These are phyloP conservation scores for Daldinia caldariorum DNA, from an alignment of 495 filamentous ascomycete genomes.

Conservation along the genomic window DNA sequence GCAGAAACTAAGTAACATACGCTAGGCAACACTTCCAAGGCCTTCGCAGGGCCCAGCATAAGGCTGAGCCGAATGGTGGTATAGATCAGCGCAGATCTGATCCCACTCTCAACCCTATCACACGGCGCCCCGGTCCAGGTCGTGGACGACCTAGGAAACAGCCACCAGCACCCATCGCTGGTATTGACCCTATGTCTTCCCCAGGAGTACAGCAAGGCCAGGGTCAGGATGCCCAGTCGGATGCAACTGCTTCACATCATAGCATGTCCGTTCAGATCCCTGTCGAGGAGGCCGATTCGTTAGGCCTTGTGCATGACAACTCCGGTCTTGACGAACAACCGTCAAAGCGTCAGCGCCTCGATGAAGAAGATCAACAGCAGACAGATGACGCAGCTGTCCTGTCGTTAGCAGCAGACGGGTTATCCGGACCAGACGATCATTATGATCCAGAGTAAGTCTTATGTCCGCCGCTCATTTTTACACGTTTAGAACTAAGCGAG, in stretches of 20 bases:
- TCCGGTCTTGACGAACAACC: constrained; percentile 45
- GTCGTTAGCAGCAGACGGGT: constrained; percentile 52
- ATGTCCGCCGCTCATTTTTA: constrained; percentile 6
- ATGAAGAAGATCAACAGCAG: constrained; percentile 42
- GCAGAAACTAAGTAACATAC: constrained; percentile 30
- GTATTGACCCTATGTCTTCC: constrained; percentile 17
- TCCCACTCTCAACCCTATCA: constrained; percentile 60
- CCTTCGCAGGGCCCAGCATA: constrained; percentile 58
- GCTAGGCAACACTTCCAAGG: constrained; percentile 63
- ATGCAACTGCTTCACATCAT: constrained; percentile 24
- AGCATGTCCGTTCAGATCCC: constrained; percentile 25
- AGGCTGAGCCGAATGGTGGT: constrained; percentile 49
- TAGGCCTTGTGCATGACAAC: constrained; percentile 39
- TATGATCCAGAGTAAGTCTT: constrained; percentile 52
- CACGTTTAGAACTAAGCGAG: constrained; percentile 16
- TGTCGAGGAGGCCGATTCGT: constrained; percentile 30
- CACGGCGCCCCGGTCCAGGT: constrained; percentile 59
- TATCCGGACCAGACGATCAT: constrained; percentile 45
- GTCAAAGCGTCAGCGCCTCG: constrained; percentile 53
- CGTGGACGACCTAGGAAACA: constrained; percentile 58
- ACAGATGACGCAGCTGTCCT: constrained; percentile 55
- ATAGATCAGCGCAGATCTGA: constrained; percentile 49
- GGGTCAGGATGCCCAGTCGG: constrained; percentile 21
- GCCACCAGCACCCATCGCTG: constrained; percentile 24
- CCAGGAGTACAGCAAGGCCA: constrained; percentile 8